Conservation (phyloP, 768 basidiomycete genomes). For the Rhodotorula taiwanensis region DNA sequence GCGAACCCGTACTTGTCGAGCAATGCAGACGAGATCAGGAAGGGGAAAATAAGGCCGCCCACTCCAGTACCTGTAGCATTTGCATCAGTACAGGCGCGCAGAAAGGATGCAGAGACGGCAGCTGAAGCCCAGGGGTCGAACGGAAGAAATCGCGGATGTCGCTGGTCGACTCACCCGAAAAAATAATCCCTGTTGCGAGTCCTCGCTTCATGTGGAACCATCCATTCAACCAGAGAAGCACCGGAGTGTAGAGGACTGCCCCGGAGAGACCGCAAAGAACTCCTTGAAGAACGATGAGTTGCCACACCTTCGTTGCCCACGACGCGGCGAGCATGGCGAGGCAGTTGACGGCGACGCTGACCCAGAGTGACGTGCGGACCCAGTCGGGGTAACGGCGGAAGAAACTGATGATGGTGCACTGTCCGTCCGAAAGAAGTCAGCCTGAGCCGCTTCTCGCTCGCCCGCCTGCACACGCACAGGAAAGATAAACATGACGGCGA, state of each 20-base stretch:
- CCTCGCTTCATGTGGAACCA: background rate
- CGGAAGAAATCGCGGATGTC: too few relatives aligned
- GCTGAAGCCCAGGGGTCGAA: too few relatives aligned
- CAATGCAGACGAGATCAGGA: conserved; percentile 5
- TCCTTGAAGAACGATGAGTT: conserved; percentile 28
- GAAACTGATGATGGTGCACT: conserved; percentile 16
- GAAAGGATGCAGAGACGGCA: background rate
- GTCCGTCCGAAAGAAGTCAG: too few relatives aligned
- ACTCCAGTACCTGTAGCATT: conserved; percentile 1
- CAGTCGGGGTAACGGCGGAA: conserved; percentile 33
- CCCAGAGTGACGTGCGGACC: conserved; percentile 7
- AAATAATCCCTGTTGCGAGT: conserved; percentile 20
- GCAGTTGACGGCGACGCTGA: conserved; percentile 6
- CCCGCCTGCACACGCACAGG: background rate
- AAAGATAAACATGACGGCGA: conserved; percentile 21
- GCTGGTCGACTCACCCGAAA: conserved; percentile 1
- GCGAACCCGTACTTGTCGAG: conserved; percentile 23
- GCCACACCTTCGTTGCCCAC: conserved; percentile 27
- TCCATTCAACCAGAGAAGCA: conserved; percentile 23
- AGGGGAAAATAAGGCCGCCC: conserved; percentile 26
- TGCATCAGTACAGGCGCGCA: too few relatives aligned
- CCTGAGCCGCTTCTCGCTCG: too few relatives aligned
- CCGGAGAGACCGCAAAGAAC: conserved; percentile 17
- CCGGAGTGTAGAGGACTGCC: conserved; percentile 21
- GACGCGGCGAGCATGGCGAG: conserved; percentile 15